Evolutionary conservation across 208 protist species (phyloP).

Genomic region (Trypanosoma congolense): DNA sequence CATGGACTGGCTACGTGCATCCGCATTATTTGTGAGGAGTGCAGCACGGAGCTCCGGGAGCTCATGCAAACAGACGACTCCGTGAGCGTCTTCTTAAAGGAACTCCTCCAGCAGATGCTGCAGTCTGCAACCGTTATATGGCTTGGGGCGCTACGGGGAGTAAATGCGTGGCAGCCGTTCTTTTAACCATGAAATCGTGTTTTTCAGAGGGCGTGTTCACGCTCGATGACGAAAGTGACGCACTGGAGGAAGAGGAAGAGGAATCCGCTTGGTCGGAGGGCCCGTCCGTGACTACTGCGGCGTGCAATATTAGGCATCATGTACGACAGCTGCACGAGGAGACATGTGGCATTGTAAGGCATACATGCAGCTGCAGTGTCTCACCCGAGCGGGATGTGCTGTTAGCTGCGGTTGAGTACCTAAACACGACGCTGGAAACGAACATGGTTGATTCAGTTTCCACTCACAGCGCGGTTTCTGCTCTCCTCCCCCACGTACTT

Average conservation of each 20-base stretch:
- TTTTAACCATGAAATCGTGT: constrained; percentile 5
- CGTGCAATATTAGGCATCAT: background rate
- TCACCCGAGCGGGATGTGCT: background rate
- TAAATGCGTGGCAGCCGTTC: constrained; percentile 1
- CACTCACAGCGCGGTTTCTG: background rate
- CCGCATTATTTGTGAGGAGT: constrained; percentile 18
- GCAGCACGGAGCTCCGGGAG: background rate
- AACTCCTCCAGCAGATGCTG: constrained; percentile 2
- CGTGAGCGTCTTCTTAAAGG: constrained; percentile 4
- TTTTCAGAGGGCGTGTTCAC: constrained; percentile 14
- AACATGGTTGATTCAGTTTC: background rate
- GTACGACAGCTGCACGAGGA: background rate
- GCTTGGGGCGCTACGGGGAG: background rate
- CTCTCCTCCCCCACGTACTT: constrained; percentile 11
- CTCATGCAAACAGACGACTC: constrained; percentile 1
- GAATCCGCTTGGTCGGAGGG: background rate
- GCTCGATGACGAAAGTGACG: background rate
- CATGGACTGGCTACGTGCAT: constrained; percentile 17
- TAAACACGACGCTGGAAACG: constrained; percentile 12
- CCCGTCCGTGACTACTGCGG: background rate
- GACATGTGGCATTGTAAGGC: background rate
- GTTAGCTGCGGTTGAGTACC: background rate
- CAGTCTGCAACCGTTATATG: constrained; percentile 2
- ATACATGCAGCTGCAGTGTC: background rate
- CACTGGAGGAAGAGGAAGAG: background rate